Conservation (phyloP, 306 rosid species). For the Neltuma alba region DNA sequence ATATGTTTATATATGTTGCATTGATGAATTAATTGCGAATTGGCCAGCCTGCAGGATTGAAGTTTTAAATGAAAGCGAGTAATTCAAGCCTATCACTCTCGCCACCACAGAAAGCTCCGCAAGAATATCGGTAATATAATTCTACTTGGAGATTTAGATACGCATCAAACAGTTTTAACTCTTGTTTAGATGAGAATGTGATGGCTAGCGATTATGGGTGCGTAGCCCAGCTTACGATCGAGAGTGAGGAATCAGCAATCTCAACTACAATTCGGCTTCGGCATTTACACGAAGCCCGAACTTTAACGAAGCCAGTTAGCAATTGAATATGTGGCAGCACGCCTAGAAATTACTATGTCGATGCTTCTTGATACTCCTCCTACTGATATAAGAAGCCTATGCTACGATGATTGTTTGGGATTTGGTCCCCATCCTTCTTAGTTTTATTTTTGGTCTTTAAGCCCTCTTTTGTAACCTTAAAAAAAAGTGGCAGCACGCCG, state of each 20-base stretch:
- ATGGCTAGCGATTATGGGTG: not conserved
- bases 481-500: too few relatives aligned
- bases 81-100: not conserved
- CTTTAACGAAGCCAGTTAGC: not conserved
- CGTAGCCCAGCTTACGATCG: not conserved
- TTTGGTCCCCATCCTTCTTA: too few relatives aligned
- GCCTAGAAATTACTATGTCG: too few relatives aligned
- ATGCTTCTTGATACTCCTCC: too few relatives aligned
- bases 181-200: not conserved
- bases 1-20: too few relatives aligned
- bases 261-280: not conserved
- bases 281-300: not conserved
- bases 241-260: not conserved
- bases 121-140: too few relatives aligned
- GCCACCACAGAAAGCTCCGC: too few relatives aligned
- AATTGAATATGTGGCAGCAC: too few relatives aligned
- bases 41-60: not conserved
- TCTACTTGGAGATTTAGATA: not conserved
- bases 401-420: too few relatives aligned
- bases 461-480: too few relatives aligned
- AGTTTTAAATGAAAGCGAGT: not conserved
- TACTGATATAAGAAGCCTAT: too few relatives aligned
- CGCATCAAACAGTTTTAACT: not conserved
- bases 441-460: too few relatives aligned
- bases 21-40: not conserved